Conservation (phyloP, 306 rosid genomes). For the Prunus padus region DNA sequence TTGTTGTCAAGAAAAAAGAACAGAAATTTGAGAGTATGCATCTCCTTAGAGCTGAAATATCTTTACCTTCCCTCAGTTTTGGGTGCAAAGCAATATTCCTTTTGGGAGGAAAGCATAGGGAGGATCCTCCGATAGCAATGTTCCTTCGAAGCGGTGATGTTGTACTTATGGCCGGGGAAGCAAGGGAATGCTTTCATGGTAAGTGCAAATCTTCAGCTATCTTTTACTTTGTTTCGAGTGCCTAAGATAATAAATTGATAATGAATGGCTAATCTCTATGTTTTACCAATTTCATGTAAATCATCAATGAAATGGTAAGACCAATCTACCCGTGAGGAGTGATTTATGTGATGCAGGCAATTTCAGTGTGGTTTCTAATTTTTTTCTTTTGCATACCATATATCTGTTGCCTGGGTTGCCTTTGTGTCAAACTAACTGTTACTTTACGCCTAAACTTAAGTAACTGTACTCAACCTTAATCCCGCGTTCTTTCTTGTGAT, state of each 20-base stretch:
- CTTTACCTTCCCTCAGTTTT: constrained; percentile 46
- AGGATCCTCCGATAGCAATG: constrained; percentile 84
- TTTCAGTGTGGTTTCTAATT: not conserved
- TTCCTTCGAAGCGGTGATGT: constrained; percentile 95
- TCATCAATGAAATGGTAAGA: not conserved
- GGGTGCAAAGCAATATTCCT: constrained; percentile 97
- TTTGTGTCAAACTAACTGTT: not conserved
- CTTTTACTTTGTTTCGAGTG: not conserved
- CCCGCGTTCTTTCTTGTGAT: not conserved
- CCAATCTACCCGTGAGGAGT: not conserved
- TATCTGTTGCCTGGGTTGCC: not conserved
- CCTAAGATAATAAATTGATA: not conserved
- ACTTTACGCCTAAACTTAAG: not conserved
- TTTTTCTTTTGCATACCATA: not conserved
- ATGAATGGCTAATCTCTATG: too few relatives aligned
- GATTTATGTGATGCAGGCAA: not conserved
- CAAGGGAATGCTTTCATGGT: constrained; percentile 95
- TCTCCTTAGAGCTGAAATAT: constrained; percentile 19
- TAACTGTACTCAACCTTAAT: not conserved
- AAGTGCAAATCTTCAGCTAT: constrained; percentile 27
- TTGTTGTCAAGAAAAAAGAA: constrained; percentile 6
- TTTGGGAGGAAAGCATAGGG: constrained; percentile 81
- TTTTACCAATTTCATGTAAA: too few relatives aligned
- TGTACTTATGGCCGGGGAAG: constrained; percentile 94
- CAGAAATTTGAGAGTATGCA: constrained; percentile 3